Percentiles rank a stretch among this genome's conserved stretches.
Evolutionary conservation across 2,329 filamentous ascomycete species (phyloP).

Genomic region (Pseudogymnoascus sp.): DNA sequence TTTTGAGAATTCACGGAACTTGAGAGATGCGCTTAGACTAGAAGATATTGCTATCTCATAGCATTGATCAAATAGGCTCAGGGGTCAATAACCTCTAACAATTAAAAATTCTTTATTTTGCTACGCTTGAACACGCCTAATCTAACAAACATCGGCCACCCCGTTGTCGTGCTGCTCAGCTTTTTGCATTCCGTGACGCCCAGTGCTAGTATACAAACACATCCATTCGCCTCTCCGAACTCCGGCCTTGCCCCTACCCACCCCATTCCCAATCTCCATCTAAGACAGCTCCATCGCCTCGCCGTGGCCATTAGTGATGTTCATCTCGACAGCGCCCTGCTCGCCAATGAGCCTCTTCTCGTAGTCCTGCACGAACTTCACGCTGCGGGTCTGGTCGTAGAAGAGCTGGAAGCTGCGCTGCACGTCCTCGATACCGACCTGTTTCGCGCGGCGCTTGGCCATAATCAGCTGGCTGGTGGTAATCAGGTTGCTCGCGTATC

Average conservation of each 20-base stretch:
- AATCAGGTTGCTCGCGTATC: slow-evolving; percentile 97
- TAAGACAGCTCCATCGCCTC: slow-evolving; percentile 57
- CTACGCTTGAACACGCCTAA: slow-evolving; percentile 8
- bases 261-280: background rate
- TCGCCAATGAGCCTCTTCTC: slow-evolving; percentile 92
- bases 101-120: background rate
- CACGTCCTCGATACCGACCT: slow-evolving; percentile 81
- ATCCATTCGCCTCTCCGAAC: slow-evolving; percentile 9
- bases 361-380: slow-evolving; percentile 82
- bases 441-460: slow-evolving; percentile 76
- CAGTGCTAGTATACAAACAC: slow-evolving; percentile 9
- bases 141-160: slow-evolving; percentile 9
- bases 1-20: background rate
- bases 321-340: slow-evolving; percentile 70
- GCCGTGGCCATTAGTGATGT: slow-evolving; percentile 47
- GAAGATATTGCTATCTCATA: background rate
- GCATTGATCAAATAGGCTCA: background rate
- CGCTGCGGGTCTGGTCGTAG: slow-evolving; percentile 80
- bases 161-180: background rate
- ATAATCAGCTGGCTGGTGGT: slow-evolving; percentile 84
- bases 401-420: slow-evolving; percentile 91
- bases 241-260: background rate
- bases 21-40: background rate
- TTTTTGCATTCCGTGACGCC: slow-evolving; percentile 9
- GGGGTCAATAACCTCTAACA: background rate